Percentiles rank a stretch among this genome's conserved stretches.
phyloP scores from a whole-genome alignment of 768 basidiomycete species.

The Kwoniella heveanensis region DNA sequence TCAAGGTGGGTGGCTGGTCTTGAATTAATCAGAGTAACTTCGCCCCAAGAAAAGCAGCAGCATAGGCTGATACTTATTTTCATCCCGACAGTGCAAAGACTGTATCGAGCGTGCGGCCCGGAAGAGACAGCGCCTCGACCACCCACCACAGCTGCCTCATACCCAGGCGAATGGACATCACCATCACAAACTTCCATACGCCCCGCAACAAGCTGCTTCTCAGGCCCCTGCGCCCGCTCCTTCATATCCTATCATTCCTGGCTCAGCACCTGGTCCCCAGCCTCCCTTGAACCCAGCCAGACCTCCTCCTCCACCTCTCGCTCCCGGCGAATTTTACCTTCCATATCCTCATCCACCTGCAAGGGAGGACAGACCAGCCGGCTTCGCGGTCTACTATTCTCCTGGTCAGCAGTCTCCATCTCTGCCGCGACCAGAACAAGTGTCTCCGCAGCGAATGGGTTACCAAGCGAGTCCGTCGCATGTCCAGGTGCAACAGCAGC shows the following conservation, averaged over 20 bases:
- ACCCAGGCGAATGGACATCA: slow-evolving; percentile 5
- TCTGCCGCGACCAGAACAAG: background rate
- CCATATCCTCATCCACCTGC: slow-evolving; percentile 25
- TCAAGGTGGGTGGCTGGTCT: slow-evolving; percentile 57
- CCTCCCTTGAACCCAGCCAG: slow-evolving; percentile 6
- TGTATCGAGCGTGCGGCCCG: slow-evolving; percentile 39
- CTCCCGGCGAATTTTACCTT: slow-evolving; percentile 22
- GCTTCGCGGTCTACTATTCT: slow-evolving; percentile 28
- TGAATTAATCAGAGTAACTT: too few species aligned
- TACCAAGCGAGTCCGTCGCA: slow-evolving; percentile 12
- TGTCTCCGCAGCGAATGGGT: slow-evolving; percentile 1
- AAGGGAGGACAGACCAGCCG: slow-evolving; percentile 13
- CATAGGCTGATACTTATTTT: too few species aligned
- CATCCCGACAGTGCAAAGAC: slow-evolving; percentile 38
- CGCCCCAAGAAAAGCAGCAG: too few species aligned
- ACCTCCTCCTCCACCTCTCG: slow-evolving; percentile 22
- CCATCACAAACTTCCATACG: background rate
- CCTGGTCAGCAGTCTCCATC: background rate
- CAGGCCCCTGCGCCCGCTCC: background rate
- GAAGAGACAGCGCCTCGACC: slow-evolving; percentile 28
- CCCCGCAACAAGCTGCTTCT: slow-evolving; percentile 4
- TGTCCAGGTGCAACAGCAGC: slow-evolving; percentile 3
- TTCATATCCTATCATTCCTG: slow-evolving; percentile 12
- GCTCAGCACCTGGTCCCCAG: slow-evolving; percentile 5
- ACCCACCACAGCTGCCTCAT: background rate